Conservation (phyloP, 352 stramenopile genomes). For the Pythium utonaiense region DNA sequence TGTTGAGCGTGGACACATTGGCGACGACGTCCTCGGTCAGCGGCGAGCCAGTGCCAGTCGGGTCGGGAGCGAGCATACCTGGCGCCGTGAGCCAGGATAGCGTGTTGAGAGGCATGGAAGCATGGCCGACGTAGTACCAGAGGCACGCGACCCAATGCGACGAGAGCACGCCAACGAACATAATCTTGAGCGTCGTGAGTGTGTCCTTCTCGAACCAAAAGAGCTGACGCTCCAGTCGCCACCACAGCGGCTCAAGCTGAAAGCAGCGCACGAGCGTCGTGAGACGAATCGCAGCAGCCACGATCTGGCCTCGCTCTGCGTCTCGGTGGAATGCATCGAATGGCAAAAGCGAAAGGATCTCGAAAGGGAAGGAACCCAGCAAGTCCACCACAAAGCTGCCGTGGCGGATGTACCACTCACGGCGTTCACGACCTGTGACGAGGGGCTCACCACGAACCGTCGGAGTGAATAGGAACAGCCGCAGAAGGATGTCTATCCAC, state of each 20-base stretch:
- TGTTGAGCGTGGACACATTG: conserved; percentile 26
- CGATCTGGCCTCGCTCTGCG: conserved; percentile 7
- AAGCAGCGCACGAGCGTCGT: conserved; percentile 28
- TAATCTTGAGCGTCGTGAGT: conserved; percentile 24
- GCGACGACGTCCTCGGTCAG: conserved; percentile 5
- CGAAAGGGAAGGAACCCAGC: conserved; percentile 26
- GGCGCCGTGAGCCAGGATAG: conserved; percentile 27
- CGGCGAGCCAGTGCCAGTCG: conserved; percentile 4
- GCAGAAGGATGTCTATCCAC: conserved; percentile 25
- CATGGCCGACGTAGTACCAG: conserved; percentile 25
- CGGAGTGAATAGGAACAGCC: conserved; percentile 23
- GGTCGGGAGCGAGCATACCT: conserved; percentile 19
- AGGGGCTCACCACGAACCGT: conserved; percentile 20
- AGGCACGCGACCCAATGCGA: conserved; percentile 29
- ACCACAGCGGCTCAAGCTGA: conserved; percentile 29
- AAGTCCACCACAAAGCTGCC: conserved; percentile 24
- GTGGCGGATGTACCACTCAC: conserved; percentile 22
- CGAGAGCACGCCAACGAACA: conserved; percentile 26
- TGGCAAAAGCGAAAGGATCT: conserved; percentile 21
- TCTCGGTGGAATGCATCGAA: conserved; percentile 12
- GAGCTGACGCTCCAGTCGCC: conserved; percentile 23
- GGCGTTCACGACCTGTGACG: conserved; percentile 1
- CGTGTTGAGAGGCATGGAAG: conserved; percentile 7
- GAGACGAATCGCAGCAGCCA: conserved; percentile 19
- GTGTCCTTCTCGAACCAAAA: conserved; percentile 24